phyloP scores from a whole-genome alignment of 208 protist genomes.

The Leishmania guyanensis region DNA sequence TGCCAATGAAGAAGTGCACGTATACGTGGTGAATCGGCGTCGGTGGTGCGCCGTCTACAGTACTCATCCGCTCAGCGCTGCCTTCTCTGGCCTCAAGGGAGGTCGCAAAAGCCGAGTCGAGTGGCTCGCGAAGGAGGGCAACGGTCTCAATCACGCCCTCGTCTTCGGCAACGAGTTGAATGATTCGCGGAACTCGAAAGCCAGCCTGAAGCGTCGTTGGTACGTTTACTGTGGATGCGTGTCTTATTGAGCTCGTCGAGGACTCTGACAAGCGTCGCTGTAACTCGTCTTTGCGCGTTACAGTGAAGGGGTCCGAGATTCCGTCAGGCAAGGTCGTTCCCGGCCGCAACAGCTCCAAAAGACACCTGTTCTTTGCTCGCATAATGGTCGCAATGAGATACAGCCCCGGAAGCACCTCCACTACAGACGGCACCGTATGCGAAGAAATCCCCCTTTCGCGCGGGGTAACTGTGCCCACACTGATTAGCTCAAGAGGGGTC shows the following conservation, averaged over 20 bases:
- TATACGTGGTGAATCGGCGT: slow-evolving; percentile 32
- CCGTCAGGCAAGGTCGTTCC: background rate
- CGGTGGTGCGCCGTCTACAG: background rate
- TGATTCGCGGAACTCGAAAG: slow-evolving; percentile 55
- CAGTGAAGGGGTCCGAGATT: background rate
- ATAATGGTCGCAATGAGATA: slow-evolving; percentile 65
- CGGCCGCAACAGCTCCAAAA: slow-evolving; percentile 53
- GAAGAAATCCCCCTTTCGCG: slow-evolving; percentile 7
- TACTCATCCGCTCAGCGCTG: background rate
- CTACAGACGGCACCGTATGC: slow-evolving; percentile 20
- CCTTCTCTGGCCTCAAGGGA: slow-evolving; percentile 6
- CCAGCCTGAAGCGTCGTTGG: slow-evolving; percentile 26
- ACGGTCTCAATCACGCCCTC: slow-evolving; percentile 73
- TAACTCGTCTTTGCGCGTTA: background rate
- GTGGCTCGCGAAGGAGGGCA: slow-evolving; percentile 50
- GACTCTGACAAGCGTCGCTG: slow-evolving; percentile 9
- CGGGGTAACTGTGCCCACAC: slow-evolving; percentile 19
- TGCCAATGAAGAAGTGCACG: slow-evolving; percentile 88
- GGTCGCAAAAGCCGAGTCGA: background rate
- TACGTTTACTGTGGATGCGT: background rate
- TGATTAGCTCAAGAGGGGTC: slow-evolving; percentile 19
- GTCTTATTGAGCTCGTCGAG: background rate
- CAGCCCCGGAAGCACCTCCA: slow-evolving; percentile 53
- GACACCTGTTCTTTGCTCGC: slow-evolving; percentile 48
- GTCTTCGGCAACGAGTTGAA: slow-evolving; percentile 64